phyloP scores from a whole-genome alignment of 2,329 filamentous ascomycete genomes.

The Parafenestella ontariensis region DNA sequence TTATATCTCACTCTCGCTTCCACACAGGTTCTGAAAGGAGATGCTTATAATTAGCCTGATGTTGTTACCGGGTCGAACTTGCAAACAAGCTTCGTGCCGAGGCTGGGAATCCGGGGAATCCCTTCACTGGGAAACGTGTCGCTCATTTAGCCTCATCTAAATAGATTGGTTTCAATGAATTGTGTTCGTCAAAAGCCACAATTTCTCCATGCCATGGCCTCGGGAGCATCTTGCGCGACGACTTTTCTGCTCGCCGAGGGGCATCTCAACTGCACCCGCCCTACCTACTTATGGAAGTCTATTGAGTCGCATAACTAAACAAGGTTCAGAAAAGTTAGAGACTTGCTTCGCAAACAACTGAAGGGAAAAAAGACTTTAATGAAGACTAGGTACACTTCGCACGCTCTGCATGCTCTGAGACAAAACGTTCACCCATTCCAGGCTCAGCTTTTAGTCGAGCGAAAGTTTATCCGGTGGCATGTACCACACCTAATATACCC shows the following conservation, averaged over 20 bases:
- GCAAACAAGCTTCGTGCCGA: slow-evolving; percentile 12
- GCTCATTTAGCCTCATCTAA: not conserved
- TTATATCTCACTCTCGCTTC: too few relatives aligned
- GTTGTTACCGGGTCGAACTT: not conserved
- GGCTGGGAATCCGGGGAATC: slow-evolving; percentile 3
- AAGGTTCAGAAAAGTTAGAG: not conserved
- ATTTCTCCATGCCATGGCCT: not conserved
- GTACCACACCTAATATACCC: slow-evolving; percentile 6
- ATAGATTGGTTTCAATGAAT: not conserved
- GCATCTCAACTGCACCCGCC: not conserved
- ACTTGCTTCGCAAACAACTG: too few relatives aligned
- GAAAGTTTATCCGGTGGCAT: slow-evolving; percentile 10
- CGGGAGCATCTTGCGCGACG: not conserved
- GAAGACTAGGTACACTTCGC: too few relatives aligned
- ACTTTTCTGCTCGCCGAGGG: not conserved
- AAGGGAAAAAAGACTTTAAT: not conserved
- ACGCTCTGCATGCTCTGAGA: not conserved
- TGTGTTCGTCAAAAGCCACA: not conserved
- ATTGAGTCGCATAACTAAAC: too few relatives aligned
- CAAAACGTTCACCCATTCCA: not conserved
- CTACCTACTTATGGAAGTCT: too few relatives aligned
- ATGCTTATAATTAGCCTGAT: not conserved
- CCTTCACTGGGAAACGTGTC: not conserved
- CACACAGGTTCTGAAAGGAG: too few relatives aligned
- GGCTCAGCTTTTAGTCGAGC: not conserved